Evolutionary conservation across 768 basidiomycete species (phyloP).

Genomic region (Cantharellus cinnabarinus): DNA sequence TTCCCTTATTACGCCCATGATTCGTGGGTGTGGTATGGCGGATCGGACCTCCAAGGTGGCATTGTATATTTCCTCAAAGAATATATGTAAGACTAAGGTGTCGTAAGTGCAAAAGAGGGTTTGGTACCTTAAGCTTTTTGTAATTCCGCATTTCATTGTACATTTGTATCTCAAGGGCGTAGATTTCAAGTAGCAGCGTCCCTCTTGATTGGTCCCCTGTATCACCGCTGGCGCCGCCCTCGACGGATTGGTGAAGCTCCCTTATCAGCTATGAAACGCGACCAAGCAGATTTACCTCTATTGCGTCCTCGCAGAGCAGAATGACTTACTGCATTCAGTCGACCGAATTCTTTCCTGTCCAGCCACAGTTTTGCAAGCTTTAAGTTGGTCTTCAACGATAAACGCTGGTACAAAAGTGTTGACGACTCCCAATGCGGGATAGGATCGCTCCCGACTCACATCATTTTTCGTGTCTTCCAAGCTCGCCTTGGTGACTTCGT

Average conservation of each 20-base stretch:
- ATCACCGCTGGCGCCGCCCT: conserved; percentile 21
- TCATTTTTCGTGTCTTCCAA: conserved; percentile 92
- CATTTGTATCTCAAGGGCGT: conserved; percentile 98
- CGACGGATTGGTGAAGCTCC: conserved; percentile 34
- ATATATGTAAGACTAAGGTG: not conserved
- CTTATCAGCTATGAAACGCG: conserved; percentile 37
- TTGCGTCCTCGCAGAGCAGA: conserved; percentile 29
- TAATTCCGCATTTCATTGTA: conserved; percentile 90
- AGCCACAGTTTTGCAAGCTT: conserved; percentile 97
- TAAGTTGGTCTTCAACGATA: conserved; percentile 88
- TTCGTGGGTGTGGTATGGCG: conserved; percentile 93
- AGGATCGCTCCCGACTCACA: conserved; percentile 23
- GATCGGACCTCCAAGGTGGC: conserved; percentile 82
- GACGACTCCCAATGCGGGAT: not conserved
- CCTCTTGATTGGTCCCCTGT: conserved; percentile 78
- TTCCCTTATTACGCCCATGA: conserved; percentile 98
- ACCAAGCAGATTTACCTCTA: too few relatives aligned
- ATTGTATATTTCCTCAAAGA: conserved; percentile 79
- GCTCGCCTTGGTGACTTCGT: conserved; percentile 78
- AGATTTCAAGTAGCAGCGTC: conserved; percentile 87
- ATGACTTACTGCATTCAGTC: conserved; percentile 27
- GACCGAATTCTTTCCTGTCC: conserved; percentile 75
- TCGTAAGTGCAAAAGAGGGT: not conserved
- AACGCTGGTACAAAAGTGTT: conserved; percentile 29
- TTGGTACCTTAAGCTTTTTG: conserved; percentile 74